Percentiles rank a stretch among this genome's conserved stretches.
Evolutionary conservation across 805 yeast genomes (phyloP).

Genomic region (Nakazawaea wyomingensis): DNA sequence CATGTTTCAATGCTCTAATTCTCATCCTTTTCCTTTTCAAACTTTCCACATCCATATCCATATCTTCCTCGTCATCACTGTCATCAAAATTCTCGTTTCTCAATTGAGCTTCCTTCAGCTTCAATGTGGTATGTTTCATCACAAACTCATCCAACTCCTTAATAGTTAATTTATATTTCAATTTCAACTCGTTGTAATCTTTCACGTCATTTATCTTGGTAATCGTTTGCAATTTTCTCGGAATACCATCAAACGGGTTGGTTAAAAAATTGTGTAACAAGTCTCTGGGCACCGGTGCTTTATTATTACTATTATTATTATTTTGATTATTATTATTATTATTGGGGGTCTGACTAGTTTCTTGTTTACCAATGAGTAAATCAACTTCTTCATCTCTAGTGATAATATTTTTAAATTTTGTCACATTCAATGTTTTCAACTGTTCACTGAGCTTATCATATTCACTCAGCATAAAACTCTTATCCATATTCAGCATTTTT

Average conservation of each 20-base stretch:
- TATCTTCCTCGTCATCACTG: constrained; percentile 24
- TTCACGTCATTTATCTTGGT: constrained; percentile 44
- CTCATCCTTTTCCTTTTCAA: constrained; percentile 22
- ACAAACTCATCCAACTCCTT: constrained; percentile 37
- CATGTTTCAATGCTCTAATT: constrained; percentile 26
- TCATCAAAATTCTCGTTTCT: constrained; percentile 16
- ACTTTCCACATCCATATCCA: constrained; percentile 21
- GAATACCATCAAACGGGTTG: constrained; percentile 35
- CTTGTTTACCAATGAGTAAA: not conserved
- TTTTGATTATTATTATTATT: no score
- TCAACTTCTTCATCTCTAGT: constrained; percentile 19
- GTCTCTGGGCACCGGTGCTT: not conserved
- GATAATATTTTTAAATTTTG: constrained; percentile 17
- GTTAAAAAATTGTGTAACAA: constrained; percentile 10
- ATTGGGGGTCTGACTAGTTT: no score
- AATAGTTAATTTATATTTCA: constrained; percentile 48
- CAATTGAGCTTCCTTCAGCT: constrained; percentile 27
- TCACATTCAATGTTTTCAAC: constrained; percentile 29
- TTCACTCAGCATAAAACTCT: constrained; percentile 47
- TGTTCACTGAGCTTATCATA: constrained; percentile 49
- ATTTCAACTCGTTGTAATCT: constrained; percentile 44
- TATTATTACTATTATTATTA: no score
- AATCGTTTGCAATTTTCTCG: constrained; percentile 35
- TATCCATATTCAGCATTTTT: constrained; percentile 50
- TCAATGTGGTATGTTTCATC: constrained; percentile 33